Evolutionary conservation across 768 basidiomycete genomes (phyloP).

Genomic region (Suillus tomentosus): DNA sequence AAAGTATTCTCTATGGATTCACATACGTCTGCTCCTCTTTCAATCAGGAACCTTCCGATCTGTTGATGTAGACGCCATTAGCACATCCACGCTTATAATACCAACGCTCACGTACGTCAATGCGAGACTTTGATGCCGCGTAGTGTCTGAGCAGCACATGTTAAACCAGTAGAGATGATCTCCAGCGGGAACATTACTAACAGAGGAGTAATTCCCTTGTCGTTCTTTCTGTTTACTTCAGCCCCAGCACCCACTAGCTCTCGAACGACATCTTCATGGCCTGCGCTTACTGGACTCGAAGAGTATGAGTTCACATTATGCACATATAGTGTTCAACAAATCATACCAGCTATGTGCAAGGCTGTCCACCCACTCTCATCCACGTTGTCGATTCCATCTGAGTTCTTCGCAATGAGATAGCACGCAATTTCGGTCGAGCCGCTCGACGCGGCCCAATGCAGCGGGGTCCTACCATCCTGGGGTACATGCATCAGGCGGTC

Average conservation of each 20-base stretch:
- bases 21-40: slow-evolving; percentile 90
- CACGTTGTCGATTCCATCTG: slow-evolving; percentile 58
- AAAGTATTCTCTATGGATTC: slow-evolving; percentile 29
- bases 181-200: slow-evolving; percentile 40
- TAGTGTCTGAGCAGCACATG: slow-evolving; percentile 64
- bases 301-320: neutral
- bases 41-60: slow-evolving; percentile 87
- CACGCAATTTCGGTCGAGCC: slow-evolving; percentile 67
- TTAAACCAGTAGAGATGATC: neutral
- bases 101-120: slow-evolving; percentile 57
- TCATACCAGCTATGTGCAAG: slow-evolving; percentile 74
- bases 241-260: slow-evolving; percentile 84
- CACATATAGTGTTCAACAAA: neutral
- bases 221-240: slow-evolving; percentile 76
- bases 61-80: slow-evolving; percentile 41
- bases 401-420: slow-evolving; percentile 70
- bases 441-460: slow-evolving; percentile 86
- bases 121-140: slow-evolving; percentile 87
- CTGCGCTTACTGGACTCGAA: slow-evolving; percentile 67
- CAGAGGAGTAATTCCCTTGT: slow-evolving; percentile 85
- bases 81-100: slow-evolving; percentile 22
- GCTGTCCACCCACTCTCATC: slow-evolving; percentile 78
- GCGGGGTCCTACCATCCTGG: slow-evolving; percentile 76
- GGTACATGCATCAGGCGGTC: neutral
- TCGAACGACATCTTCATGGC: slow-evolving; percentile 70